Evolutionary conservation across 371 early-diverging fungal genomes (phyloP).

Genomic region (Cladochytrium tenue): DNA sequence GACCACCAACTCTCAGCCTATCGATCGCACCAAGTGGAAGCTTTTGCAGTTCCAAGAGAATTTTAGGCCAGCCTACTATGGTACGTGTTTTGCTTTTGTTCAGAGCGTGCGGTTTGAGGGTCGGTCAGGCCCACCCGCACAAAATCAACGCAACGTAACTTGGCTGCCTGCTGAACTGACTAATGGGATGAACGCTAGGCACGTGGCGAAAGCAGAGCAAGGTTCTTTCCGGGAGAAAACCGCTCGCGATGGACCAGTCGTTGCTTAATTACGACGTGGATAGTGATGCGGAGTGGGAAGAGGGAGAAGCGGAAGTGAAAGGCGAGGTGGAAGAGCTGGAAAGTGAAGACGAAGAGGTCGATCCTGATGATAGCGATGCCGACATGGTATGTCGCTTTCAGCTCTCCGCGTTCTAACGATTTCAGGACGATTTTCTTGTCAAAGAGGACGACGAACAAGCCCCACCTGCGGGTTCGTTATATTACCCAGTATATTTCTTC

Average conservation of each 20-base stretch:
- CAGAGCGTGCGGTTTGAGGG: too few relatives aligned
- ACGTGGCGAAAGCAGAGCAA: constrained; percentile 71
- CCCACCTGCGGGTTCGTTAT: background rate
- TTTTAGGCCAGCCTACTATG: constrained; percentile 78
- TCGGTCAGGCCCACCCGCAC: too few relatives aligned
- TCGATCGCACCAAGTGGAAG: constrained; percentile 70
- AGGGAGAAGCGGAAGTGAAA: background rate
- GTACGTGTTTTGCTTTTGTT: constrained; percentile 27
- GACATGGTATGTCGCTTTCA: background rate
- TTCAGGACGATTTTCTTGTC: constrained; percentile 53
- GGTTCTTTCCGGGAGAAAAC: constrained; percentile 57
- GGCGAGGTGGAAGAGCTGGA: constrained; percentile 1
- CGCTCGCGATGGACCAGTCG: constrained; percentile 63
- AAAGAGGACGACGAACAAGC: constrained; percentile 65
- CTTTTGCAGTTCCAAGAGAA: constrained; percentile 71
- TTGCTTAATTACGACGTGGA: constrained; percentile 81
- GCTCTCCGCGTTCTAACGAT: background rate
- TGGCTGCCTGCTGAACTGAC: too few relatives aligned
- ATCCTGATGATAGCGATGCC: background rate
- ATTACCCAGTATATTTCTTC: background rate
- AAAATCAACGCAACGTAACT: too few relatives aligned
- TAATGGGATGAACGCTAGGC: too few relatives aligned
- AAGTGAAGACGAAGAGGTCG: background rate
- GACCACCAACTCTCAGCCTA: too few relatives aligned
- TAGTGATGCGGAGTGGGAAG: constrained; percentile 87